Evolutionary conservation across 768 basidiomycete species (phyloP).

Genomic region (Pleurotus giganteus): DNA sequence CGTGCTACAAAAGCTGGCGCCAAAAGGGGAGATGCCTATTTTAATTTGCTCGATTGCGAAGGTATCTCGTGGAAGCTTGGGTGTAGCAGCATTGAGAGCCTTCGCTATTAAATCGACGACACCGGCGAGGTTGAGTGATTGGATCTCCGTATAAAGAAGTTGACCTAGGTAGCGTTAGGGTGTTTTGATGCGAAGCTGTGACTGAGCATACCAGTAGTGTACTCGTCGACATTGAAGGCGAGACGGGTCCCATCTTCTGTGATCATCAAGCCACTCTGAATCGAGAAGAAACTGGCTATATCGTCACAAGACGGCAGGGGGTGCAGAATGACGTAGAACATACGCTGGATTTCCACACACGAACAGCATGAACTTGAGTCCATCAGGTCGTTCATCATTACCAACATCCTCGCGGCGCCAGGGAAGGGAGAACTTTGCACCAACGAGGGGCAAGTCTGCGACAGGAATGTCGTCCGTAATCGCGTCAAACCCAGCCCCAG

Average conservation of each 20-base stretch:
- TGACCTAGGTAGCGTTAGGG: background rate
- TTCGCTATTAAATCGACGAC: background rate
- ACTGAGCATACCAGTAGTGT: background rate
- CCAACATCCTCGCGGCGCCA: background rate
- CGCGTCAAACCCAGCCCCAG: background rate
- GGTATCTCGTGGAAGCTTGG: background rate
- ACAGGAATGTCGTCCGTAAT: background rate
- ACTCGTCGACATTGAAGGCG: background rate
- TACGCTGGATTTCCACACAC: background rate
- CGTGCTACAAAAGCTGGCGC: background rate
- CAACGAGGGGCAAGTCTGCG: background rate
- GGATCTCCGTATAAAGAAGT: background rate
- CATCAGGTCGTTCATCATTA: background rate
- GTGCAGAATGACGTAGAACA: background rate
- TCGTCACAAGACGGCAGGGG: background rate
- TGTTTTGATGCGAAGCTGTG: background rate
- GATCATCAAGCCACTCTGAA: background rate
- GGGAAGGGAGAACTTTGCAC: background rate
- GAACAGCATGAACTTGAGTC: background rate
- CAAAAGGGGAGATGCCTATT: background rate
- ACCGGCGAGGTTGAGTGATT: background rate
- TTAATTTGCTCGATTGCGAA: background rate
- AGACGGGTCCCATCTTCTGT: background rate
- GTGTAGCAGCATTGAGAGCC: background rate
- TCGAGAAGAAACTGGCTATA: background rate